Evolutionary conservation across 257 asterid genomes (phyloP).

Genomic region (Coffea eugenioides): DNA sequence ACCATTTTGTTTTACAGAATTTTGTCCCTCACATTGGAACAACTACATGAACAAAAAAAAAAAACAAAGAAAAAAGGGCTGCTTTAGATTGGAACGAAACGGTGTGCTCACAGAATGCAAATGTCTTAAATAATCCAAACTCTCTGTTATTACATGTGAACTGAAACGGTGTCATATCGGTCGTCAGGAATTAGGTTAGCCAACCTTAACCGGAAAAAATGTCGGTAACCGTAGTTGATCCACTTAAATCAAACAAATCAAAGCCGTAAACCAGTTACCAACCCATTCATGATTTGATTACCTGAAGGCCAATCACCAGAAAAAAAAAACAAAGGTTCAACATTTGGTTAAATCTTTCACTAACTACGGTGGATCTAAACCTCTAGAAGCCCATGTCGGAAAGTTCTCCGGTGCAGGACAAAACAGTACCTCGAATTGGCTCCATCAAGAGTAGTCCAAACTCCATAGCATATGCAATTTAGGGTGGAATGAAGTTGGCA

Average conservation of each 20-base stretch:
- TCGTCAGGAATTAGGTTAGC: slow-evolving; percentile 17
- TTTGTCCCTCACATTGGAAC: not conserved
- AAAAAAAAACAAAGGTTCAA: not conserved
- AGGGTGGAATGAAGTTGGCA: slow-evolving; percentile 27
- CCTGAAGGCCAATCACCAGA: not conserved
- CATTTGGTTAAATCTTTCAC: not conserved
- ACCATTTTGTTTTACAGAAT: not conserved
- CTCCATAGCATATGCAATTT: not conserved
- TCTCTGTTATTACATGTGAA: not conserved
- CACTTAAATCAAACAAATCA: not conserved
- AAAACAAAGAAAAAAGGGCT: too few species aligned
- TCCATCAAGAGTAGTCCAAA: not conserved
- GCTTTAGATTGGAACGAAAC: not conserved
- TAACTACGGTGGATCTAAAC: not conserved
- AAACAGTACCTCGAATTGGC: slow-evolving; percentile 4
- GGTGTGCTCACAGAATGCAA: not conserved
- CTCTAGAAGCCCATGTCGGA: not conserved
- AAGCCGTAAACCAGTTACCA: not conserved
- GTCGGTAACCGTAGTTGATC: not conserved
- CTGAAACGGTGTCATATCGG: not conserved
- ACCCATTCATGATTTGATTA: not conserved
- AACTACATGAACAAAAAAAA: not conserved
- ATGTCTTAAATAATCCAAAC: not conserved
- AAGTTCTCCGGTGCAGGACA: not conserved
- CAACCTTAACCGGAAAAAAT: not conserved